phyloP scores from a whole-genome alignment of 2,329 filamentous ascomycete species.

The Sclerotinia subarctica region DNA sequence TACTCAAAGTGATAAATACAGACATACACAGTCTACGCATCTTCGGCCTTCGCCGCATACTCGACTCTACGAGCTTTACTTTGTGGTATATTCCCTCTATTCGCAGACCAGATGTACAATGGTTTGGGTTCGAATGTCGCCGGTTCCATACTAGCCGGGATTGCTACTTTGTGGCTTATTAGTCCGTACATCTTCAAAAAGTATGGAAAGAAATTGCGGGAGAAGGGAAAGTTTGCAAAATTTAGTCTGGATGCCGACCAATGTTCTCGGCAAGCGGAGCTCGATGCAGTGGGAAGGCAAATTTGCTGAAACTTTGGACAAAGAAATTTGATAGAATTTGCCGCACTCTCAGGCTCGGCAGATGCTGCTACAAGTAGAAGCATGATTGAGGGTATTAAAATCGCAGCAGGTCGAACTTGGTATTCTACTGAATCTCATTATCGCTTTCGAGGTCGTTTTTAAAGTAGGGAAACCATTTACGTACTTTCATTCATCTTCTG shows the following conservation, averaged over 20 bases:
- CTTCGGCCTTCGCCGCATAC: conserved; percentile 45
- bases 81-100: conserved; percentile 43
- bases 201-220: conserved; percentile 41
- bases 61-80: conserved; percentile 42
- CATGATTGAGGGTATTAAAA: not conserved
- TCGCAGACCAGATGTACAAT: conserved; percentile 43
- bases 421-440: not conserved
- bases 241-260: not conserved
- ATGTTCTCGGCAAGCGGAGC: not conserved
- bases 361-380: not conserved
- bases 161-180: conserved; percentile 44
- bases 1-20: not conserved
- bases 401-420: not conserved
- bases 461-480: too few relatives aligned
- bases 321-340: not conserved
- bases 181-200: conserved; percentile 41
- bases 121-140: conserved; percentile 42
- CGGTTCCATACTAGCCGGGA: conserved; percentile 41
- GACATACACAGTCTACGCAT: conserved; percentile 45
- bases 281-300: not conserved
- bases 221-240: conserved; percentile 9
- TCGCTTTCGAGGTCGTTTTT: too few relatives aligned
- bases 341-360: not conserved
- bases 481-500: not conserved
- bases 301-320: not conserved